Evolutionary conservation across 768 basidiomycete genomes (phyloP), one percentile per base, ranked within the genome.

Genomic region (Wakefieldia striispora): DNA sequence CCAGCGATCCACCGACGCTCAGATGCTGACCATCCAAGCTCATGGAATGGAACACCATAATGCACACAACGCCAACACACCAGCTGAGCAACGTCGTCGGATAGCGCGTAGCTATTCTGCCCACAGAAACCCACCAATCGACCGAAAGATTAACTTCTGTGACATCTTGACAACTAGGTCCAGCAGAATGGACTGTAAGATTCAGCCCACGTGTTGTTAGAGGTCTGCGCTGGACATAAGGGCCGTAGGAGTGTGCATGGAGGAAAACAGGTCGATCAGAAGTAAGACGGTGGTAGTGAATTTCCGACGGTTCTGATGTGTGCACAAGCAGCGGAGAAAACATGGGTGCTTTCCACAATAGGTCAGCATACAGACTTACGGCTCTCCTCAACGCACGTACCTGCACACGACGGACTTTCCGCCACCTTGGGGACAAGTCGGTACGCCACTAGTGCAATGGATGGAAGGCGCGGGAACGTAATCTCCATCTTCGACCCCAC

Each of bases 31-130:
- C 64, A 10, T 58, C 51, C 13, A 67, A 58, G 23, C 59, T 43
- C 81, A 79, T 83, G 6, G 75, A 76, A 29, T 75, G 66, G 55
- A 79, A 84, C 19, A 88, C 47, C 0, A 84, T 59, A 14, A 88
- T 56, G 4, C 78, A 72, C 1, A 83, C 79, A n/a, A 91, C 67
- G 4, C 88, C 91, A 2, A 86, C 70, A 3, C 83, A 75, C 87
- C 94, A 97, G 23, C 79, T 78, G 3, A 84, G 72, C 0, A 89
- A 58, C 2, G 84, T 83, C 27, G 81, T 84, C 40, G 86, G 78
- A 69, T 91, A 97, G 20, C 95, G 76, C 16, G 83, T 71, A 1
- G 83, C 82, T 65, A 82, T 77, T 33, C 87, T 76, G 2, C 89
- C 90, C 6, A 91, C 50, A 2, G 86, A 90, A 10, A 79, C 74